Evolutionary conservation across 495 filamentous ascomycete genomes (phyloP), one percentile per base, ranked within the genome.

Genomic region (Penicillium paxilli): DNA sequence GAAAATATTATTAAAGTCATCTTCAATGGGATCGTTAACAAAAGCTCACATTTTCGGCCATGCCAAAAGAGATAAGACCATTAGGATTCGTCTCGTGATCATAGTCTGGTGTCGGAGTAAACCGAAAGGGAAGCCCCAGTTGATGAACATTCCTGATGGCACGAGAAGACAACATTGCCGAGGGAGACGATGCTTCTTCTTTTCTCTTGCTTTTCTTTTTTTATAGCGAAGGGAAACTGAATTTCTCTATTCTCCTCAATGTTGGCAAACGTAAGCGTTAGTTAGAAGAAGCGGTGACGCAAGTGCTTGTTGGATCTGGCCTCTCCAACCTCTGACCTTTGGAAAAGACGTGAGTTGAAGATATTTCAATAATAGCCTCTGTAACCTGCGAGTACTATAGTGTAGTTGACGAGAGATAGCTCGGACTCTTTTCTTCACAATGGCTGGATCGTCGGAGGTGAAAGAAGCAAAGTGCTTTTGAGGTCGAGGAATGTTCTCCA

Each of bases 121-220:
- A 73, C 24, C 66, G 60, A 64, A 67, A 71, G 11, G 66, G 66
- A 24, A 61, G 55, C 28, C 52, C 51, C 12, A 66, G 57, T 8
- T 55, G 41, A 11, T 59, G 37, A 17, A 62, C 53, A 50, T 67
- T 71, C 22, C 52, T 58, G n/a, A 56, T 37, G 4, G 59, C 70
- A 8, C 70, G 62, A 22, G 62, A 51, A 24, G 68, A 73, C 5
- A 73, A 55, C 70, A 73, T 73, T n/a, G n/a, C n/a, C n/a, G n/a
- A n/a, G n/a, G n/a, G n/a, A n/a, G n/a, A n/a, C n/a, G n/a, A n/a
- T n/a, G n/a, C n/a, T n/a, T n/a, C n/a, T n/a, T n/a, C n/a, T n/a
- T n/a, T n/a, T n/a, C n/a, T n/a, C n/a, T n/a, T n/a, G n/a, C n/a
- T n/a, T n/a, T n/a, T n/a, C n/a, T n/a, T n/a, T n/a, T n/a, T n/a